These are phyloP conservation scores for Croton setiger DNA, from an alignment of 441 rosid genomes.

Conservation along the genomic window DNA sequence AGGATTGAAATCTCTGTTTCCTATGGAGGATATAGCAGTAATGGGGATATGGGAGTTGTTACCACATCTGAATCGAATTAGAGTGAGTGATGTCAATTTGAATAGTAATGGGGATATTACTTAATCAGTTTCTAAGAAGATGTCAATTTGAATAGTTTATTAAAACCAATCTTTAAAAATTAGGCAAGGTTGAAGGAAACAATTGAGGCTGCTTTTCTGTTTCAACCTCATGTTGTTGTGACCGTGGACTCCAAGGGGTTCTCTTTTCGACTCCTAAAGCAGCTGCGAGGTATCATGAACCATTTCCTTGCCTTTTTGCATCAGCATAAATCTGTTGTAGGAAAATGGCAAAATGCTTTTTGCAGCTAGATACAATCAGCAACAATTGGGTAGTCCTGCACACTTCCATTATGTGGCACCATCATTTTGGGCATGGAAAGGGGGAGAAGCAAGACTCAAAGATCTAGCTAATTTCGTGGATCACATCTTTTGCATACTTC, in stretches of 20 bases:
- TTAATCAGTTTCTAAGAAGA: slow-evolving; percentile 2
- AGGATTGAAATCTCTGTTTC: slow-evolving; percentile 67
- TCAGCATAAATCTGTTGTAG: slow-evolving; percentile 33
- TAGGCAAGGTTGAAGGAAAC: slow-evolving; percentile 71
- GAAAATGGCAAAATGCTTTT: slow-evolving; percentile 48
- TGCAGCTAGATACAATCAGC: slow-evolving; percentile 68
- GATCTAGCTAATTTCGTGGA: slow-evolving; percentile 67
- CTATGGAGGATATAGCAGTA: slow-evolving; percentile 85
- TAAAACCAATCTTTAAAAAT: slow-evolving; percentile 15
- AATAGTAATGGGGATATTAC: background rate
- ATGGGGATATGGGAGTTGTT: slow-evolving; percentile 91
- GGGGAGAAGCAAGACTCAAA: slow-evolving; percentile 75
- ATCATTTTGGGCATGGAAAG: slow-evolving; percentile 98
- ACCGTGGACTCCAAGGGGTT: slow-evolving; percentile 93
- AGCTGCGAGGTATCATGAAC: slow-evolving; percentile 51
- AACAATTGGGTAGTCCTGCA: slow-evolving; percentile 31
- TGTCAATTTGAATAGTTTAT: background rate
- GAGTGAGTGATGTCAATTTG: slow-evolving; percentile 44
- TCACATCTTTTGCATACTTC: slow-evolving; percentile 88
- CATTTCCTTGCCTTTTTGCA: slow-evolving; percentile 12
- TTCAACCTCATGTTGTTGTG: slow-evolving; percentile 81
- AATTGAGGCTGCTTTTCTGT: slow-evolving; percentile 56
- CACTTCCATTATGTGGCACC: slow-evolving; percentile 94
- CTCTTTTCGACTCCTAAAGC: slow-evolving; percentile 81
- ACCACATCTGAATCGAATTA: slow-evolving; percentile 69